Conservation (phyloP, 1,284 basidiomycete genomes). For the Fereydounia khargensis region DNA sequence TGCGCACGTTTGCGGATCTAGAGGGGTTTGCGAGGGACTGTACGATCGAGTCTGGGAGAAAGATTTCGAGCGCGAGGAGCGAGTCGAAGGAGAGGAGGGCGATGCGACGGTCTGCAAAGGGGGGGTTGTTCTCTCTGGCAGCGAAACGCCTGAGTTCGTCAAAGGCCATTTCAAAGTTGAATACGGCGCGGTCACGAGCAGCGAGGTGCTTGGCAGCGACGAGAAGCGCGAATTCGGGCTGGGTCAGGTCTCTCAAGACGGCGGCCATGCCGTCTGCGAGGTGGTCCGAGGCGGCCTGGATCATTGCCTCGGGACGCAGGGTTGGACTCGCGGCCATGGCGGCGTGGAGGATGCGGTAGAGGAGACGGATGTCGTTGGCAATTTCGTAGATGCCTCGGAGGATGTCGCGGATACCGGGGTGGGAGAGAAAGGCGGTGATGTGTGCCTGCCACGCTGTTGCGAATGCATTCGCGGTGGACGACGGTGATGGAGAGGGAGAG, state of each 20-base stretch:
- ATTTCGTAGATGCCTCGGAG: constrained; percentile 32
- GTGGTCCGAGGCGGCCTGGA: constrained; percentile 8
- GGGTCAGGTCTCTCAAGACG: constrained; percentile 32
- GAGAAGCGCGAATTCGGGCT: constrained; percentile 45
- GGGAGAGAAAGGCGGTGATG: constrained; percentile 9
- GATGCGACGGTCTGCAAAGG: not conserved
- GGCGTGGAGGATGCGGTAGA: constrained; percentile 18
- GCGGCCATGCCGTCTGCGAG: constrained; percentile 6
- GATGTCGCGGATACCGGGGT: constrained; percentile 11
- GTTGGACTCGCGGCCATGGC: constrained; percentile 7
- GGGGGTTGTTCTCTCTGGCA: constrained; percentile 1
- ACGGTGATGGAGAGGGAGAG: not conserved
- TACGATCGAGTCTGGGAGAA: constrained; percentile 8
- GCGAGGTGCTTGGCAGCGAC: constrained; percentile 51
- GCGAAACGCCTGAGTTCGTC: constrained; percentile 43
- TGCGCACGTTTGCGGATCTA: constrained; percentile 6
- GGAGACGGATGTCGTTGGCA: constrained; percentile 31
- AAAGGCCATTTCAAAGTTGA: constrained; percentile 55
- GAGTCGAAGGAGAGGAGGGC: constrained; percentile 24
- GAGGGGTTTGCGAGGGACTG: not conserved
- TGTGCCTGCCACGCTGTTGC: constrained; percentile 17
- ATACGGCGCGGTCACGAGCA: constrained; percentile 37
- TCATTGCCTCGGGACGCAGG: constrained; percentile 3
- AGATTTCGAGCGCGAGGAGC: constrained; percentile 15
- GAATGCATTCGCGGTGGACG: not conserved